Evolutionary conservation across 176 grass and related monocot species (phyloP).

Genomic region (Phragmites australis): DNA sequence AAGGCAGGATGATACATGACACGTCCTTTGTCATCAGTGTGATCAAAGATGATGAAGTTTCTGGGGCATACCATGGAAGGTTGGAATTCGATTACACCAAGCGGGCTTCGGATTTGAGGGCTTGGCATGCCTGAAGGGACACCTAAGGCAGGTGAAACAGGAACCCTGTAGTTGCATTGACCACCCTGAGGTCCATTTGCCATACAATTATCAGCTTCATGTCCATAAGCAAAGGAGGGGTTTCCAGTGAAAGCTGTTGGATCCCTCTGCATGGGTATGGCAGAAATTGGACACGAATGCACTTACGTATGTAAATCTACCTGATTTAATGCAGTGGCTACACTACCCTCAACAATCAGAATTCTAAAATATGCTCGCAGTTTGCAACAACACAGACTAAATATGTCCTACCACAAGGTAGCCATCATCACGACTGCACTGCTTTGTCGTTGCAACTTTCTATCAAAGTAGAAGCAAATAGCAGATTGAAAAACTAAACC

Average conservation of each 20-base stretch:
- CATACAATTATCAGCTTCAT: conserved; percentile 41
- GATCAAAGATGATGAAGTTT: conserved; percentile 77
- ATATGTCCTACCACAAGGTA: conserved; percentile 45
- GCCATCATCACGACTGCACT: conserved; percentile 41
- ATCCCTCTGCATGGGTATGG: conserved; percentile 70
- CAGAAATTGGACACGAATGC: neutral
- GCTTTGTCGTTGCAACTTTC: conserved; percentile 36
- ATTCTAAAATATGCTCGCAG: conserved; percentile 3
- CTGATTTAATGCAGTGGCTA: conserved; percentile 18
- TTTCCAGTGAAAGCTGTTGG: conserved; percentile 47
- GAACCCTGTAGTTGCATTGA: conserved; percentile 32
- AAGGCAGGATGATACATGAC: conserved; percentile 71
- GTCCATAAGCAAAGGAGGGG: conserved; percentile 30
- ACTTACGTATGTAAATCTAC: neutral
- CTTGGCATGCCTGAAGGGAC: conserved; percentile 12
- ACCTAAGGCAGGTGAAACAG: conserved; percentile 30
- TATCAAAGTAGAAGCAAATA: conserved; percentile 21
- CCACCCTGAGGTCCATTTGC: conserved; percentile 29
- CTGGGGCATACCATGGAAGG: conserved; percentile 64
- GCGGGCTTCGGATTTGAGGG: conserved; percentile 35
- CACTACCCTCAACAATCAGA: conserved; percentile 21
- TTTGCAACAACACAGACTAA: conserved; percentile 30
- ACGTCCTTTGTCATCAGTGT: conserved; percentile 43
- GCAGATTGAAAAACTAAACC: conserved; percentile 16
- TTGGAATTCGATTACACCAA: conserved; percentile 52